Conservation (phyloP, 2,329 filamentous ascomycete species). For the Blastomyces emzantsi region DNA sequence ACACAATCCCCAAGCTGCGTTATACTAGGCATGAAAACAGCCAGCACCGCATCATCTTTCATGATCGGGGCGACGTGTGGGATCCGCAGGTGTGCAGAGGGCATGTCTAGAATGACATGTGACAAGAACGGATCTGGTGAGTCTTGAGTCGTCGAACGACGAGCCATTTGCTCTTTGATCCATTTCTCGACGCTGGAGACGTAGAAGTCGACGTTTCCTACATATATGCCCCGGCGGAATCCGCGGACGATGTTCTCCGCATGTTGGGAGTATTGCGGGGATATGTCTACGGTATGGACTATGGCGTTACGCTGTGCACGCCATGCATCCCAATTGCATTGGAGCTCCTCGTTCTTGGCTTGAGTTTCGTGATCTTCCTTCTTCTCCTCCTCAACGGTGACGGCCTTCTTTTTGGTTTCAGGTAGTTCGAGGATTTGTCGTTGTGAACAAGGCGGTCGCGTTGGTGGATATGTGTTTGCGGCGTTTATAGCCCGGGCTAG, state of each 20-base stretch:
- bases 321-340: constrained; percentile 39
- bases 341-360: constrained; percentile 17
- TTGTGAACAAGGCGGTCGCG: constrained; percentile 31
- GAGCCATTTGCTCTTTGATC: constrained; percentile 45
- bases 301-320: constrained; percentile 52
- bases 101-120: constrained; percentile 65
- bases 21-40: constrained; percentile 67
- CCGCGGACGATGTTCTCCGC: constrained; percentile 56
- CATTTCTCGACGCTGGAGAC: constrained; percentile 57
- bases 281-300: constrained; percentile 66
- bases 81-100: constrained; percentile 48
- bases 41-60: constrained; percentile 53
- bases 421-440: constrained; percentile 21
- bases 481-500: constrained; percentile 67
- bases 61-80: constrained; percentile 45
- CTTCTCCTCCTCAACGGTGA: constrained; percentile 18
- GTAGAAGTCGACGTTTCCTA: constrained; percentile 63
- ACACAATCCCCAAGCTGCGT: constrained; percentile 65
- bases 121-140: constrained; percentile 53
- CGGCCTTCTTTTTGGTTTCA: constrained; percentile 19
- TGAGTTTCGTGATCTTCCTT: constrained; percentile 16
- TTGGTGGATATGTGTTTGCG: constrained; percentile 51
- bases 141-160: constrained; percentile 23
- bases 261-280: constrained; percentile 51
- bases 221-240: constrained; percentile 63